Base-by-base conservation (phyloP, 306 rosid genomes). In the Castanea mollissima region DNA sequence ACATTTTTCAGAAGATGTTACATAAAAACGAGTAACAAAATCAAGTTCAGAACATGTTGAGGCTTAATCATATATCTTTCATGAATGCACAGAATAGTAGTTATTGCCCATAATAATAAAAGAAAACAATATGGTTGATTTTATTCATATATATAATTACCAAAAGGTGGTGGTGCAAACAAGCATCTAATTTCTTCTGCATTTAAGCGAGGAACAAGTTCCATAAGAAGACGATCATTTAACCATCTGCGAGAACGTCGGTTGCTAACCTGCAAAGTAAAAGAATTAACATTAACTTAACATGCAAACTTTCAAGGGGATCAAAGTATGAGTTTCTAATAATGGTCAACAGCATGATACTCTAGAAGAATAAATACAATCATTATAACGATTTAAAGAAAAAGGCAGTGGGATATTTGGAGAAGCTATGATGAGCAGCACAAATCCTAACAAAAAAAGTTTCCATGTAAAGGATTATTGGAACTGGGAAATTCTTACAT, bases 111-210 rank as follows among this genome's bases (percentile, higher is more conserved):
- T 76, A 71, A 27, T 60, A 70, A 0, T 20, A 62, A 44, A 76
- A 35, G 65, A 5, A 20, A 54, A 32, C 12, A 41, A 16, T 18
- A 55, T 19, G 7, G 62, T 18, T 21, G 34, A 7, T 29, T 68
- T 44, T 16, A 73, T 41, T 65, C 52, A 77, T 55, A 35, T 55
- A 52, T 31, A 78, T 82, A 23, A 79, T 81, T 89, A 89, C 94
- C 97, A 81, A 85, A 94, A 64, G 97, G 97, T 59, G 97, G 99
- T 76, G 97, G 97, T 83, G 97, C 95, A 91, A 92, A 94, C 80
- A 94, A 82, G 86, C 98, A 96, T 83, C 96, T 85, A 74, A 95
- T 87, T 86, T 95, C 99, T 74, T 92, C 97, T 9, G 92, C 98
- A 80, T 90, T 91, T 74, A 95, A 86, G 25, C 88, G 91, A 9